These are phyloP conservation scores for Thelephora terrestris DNA, from an alignment of 1,284 basidiomycete species.

Conservation along the genomic window DNA sequence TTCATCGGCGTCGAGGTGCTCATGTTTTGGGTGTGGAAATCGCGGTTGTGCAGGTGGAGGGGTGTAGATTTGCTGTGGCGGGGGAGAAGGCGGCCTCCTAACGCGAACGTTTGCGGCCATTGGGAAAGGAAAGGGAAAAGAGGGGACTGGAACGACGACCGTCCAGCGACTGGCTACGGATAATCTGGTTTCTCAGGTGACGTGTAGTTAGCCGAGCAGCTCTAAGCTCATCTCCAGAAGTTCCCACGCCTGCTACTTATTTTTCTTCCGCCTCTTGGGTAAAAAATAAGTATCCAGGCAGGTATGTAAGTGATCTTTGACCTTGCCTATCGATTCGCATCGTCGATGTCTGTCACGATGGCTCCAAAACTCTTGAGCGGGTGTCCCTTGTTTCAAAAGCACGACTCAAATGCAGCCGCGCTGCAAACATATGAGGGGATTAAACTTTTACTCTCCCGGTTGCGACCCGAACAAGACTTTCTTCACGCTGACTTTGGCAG, in stretches of 20 bases:
- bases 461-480: too few species aligned
- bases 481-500: too few species aligned
- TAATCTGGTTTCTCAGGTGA: too few species aligned
- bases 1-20: slow-evolving; percentile 63
- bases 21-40: slow-evolving; percentile 51
- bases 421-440: too few species aligned
- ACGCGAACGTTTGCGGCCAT: slow-evolving; percentile 4
- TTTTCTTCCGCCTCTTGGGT: slow-evolving; percentile 35
- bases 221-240: too few species aligned
- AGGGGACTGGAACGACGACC: not conserved
- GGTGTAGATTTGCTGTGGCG: slow-evolving; percentile 10
- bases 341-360: slow-evolving; percentile 14
- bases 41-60: slow-evolving; percentile 27
- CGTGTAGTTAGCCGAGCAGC: too few species aligned
- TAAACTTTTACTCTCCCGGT: too few species aligned
- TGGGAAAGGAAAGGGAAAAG: not conserved
- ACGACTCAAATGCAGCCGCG: slow-evolving; percentile 8
- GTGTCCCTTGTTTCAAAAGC: slow-evolving; percentile 9
- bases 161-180: too few species aligned
- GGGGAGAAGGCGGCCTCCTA: slow-evolving; percentile 5
- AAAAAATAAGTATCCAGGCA: too few species aligned
- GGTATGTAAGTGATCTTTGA: too few species aligned
- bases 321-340: not conserved
- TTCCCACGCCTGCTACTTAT: not conserved
- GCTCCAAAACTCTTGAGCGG: slow-evolving; percentile 5